A percentile compares a stretch with the other conserved stretches of the same genome.
These are phyloP conservation scores for Phytophthora rubi DNA, from an alignment of 352 stramenopile genomes.

Conservation along the genomic window DNA sequence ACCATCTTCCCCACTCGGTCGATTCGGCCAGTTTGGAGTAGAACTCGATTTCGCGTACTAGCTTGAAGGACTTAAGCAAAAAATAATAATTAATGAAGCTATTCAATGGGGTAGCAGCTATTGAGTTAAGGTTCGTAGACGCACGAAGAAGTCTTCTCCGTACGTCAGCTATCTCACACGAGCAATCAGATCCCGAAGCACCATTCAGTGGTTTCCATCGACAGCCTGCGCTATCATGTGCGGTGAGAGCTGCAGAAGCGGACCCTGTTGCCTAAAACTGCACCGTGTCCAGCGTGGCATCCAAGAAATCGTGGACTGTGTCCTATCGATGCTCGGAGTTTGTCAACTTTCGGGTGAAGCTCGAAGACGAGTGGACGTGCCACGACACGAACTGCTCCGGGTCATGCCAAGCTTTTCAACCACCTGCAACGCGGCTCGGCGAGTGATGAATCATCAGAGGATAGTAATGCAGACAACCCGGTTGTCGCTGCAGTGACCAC, in stretches of 20 bases:
- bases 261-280: slow-evolving; percentile 59
- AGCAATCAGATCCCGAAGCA: neutral
- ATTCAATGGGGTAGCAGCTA: no score
- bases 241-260: slow-evolving; percentile 46
- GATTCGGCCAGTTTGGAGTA: no score
- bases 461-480: slow-evolving; percentile 21
- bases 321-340: slow-evolving; percentile 77
- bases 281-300: slow-evolving; percentile 51
- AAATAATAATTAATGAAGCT: no score
- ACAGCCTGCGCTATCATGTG: slow-evolving; percentile 44
- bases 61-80: no score
- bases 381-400: slow-evolving; percentile 53
- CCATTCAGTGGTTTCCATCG: slow-evolving; percentile 28
- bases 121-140: no score
- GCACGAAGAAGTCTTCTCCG: no score
- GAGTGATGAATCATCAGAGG: slow-evolving; percentile 9
- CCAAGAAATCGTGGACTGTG: slow-evolving; percentile 55
- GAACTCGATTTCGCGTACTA: no score
- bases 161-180: no score
- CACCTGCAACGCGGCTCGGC: neutral
- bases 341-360: slow-evolving; percentile 45
- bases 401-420: slow-evolving; percentile 49
- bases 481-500: neutral
- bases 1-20: no score
- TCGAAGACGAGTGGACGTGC: slow-evolving; percentile 57